Conservation (phyloP, 1,284 basidiomycete species). For the Cutaneotrichosporon daszewskae region DNA sequence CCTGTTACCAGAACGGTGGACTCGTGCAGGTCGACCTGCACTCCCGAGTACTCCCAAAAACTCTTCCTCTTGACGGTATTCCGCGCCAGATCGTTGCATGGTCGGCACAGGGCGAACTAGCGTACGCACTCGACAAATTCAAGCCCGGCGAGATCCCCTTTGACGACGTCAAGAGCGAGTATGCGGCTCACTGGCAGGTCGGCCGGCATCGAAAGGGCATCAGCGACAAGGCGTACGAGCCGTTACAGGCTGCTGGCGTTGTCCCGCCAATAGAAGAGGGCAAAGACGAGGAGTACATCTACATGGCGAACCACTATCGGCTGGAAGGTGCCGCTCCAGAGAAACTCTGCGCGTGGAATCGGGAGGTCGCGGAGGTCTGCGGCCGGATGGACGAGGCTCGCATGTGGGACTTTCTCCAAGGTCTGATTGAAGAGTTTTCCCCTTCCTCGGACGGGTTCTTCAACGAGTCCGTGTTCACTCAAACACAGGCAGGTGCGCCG, state of each 20-base stretch:
- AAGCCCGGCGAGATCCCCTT: constrained; percentile 67
- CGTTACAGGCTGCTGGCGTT: constrained; percentile 33
- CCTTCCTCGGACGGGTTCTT: constrained; percentile 18
- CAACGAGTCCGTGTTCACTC: constrained; percentile 23
- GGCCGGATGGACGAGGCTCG: constrained; percentile 61
- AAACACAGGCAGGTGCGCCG: not conserved
- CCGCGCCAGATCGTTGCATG: constrained; percentile 64
- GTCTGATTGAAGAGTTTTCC: constrained; percentile 52
- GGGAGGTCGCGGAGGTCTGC: constrained; percentile 55
- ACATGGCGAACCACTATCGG: constrained; percentile 62
- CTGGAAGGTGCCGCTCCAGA: constrained; percentile 56
- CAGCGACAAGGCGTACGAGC: constrained; percentile 41
- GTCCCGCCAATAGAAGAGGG: constrained; percentile 26
- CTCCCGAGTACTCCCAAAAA: constrained; percentile 8
- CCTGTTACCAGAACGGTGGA: constrained; percentile 67
- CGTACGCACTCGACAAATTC: constrained; percentile 62
- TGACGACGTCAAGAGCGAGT: constrained; percentile 64
- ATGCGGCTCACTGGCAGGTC: constrained; percentile 43
- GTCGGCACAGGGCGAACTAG: constrained; percentile 62
- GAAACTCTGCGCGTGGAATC: constrained; percentile 50
- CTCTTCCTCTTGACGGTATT: constrained; percentile 59
- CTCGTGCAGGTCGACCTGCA: constrained; percentile 71
- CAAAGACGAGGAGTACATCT: constrained; percentile 54
- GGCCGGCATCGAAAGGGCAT: constrained; percentile 37
- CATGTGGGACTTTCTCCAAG: constrained; percentile 62